phyloP scores from a whole-genome alignment of 306 rosid species.

The Vicia sativa region DNA sequence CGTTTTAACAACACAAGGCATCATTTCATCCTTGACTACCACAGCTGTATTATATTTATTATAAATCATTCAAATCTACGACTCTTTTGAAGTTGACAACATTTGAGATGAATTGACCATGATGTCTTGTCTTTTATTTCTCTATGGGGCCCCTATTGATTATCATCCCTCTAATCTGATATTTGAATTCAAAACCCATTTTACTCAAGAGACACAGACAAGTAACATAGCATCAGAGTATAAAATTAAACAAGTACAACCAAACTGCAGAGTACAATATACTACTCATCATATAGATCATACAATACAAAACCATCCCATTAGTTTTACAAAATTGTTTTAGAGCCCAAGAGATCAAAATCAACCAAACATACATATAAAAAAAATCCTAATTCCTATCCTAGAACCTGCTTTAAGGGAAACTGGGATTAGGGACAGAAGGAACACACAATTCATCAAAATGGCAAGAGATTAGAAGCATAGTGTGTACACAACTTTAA shows the following conservation, averaged over 20 bases:
- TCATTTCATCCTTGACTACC: conserved; percentile 47
- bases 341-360: conserved; percentile 29
- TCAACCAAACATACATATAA: conserved; percentile 28
- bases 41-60: conserved; percentile 5
- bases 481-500: conserved; percentile 42
- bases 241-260: conserved; percentile 24
- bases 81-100: conserved; percentile 50
- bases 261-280: conserved; percentile 1
- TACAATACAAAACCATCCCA: conserved; percentile 40
- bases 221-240: conserved; percentile 24
- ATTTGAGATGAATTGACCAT: conserved; percentile 31
- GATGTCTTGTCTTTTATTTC: conserved; percentile 40
- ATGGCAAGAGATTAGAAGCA: conserved; percentile 40
- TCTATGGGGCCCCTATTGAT: conserved; percentile 23
- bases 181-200: conserved; percentile 40
- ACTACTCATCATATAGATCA: conserved; percentile 29
- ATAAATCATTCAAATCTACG: conserved; percentile 48
- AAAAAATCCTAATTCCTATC: conserved; percentile 42
- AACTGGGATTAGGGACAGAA: conserved; percentile 28
- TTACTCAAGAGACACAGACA: conserved; percentile 3
- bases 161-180: conserved; percentile 9
- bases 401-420: conserved; percentile 21
- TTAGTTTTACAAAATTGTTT: conserved; percentile 39
- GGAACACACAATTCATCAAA: conserved; percentile 44
- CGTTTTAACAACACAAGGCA: conserved; percentile 31